Conservation (phyloP, 306 rosid species). For the Mucuna pruriens region DNA sequence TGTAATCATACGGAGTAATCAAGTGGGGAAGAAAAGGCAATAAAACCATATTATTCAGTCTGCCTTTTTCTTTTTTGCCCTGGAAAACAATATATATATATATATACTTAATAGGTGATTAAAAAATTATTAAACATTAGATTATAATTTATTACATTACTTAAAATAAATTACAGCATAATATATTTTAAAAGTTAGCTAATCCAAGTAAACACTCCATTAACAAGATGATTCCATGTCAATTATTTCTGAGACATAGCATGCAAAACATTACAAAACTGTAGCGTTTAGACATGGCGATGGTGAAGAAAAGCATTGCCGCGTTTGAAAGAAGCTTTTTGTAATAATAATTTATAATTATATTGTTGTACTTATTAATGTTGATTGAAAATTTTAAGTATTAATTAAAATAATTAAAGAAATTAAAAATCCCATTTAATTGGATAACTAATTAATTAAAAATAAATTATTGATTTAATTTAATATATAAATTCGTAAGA, state of each 20-base stretch:
- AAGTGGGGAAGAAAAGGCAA: neutral
- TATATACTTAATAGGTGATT: too few species aligned
- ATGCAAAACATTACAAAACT: neutral
- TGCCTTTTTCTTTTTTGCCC: neutral
- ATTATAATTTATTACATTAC: neutral
- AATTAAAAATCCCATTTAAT: neutral
- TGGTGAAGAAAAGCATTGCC: slow-evolving; percentile 52
- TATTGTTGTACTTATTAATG: neutral
- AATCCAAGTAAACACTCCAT: neutral
- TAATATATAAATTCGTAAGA: neutral
- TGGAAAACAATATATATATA: neutral
- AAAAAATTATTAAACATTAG: neutral
- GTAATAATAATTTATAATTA: neutral
- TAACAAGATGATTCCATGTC: neutral
- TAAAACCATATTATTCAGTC: neutral
- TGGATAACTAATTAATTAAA: neutral
- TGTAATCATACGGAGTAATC: neutral
- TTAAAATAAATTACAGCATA: neutral
- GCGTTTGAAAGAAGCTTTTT: slow-evolving; percentile 6
- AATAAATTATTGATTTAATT: neutral
- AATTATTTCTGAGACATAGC: neutral
- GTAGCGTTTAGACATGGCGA: slow-evolving; percentile 58
- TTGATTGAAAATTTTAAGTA: neutral
- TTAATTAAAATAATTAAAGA: neutral
- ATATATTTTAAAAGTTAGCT: neutral